Evolutionary conservation across 768 basidiomycete genomes (phyloP).

Genomic region (Trametes punicea): DNA sequence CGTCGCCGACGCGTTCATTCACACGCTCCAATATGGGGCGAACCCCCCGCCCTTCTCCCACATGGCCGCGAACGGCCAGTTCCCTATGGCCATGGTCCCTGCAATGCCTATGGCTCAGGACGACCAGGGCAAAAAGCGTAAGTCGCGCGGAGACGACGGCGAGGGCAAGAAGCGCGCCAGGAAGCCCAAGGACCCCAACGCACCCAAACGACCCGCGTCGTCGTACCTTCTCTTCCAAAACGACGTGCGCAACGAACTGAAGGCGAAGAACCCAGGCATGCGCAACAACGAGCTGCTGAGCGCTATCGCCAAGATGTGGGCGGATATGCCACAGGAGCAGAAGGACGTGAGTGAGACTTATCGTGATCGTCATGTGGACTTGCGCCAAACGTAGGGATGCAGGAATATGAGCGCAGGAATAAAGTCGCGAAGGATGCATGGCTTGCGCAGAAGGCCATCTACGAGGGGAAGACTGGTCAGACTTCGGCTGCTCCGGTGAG

Average conservation of each 20-base stretch:
- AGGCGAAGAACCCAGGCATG: conserved; percentile 59
- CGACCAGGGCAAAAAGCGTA: conserved; percentile 50
- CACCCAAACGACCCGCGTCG: conserved; percentile 89
- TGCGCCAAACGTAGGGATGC: conserved; percentile 11
- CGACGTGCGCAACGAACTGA: conserved; percentile 73
- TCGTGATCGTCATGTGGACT: not conserved
- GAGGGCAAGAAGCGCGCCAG: conserved; percentile 49
- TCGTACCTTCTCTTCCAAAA: conserved; percentile 96
- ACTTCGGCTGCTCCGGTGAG: conserved; percentile 38
- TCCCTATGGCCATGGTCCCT: conserved; percentile 11
- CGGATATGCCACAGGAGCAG: conserved; percentile 56
- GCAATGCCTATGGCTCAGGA: conserved; percentile 19
- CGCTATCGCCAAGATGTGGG: conserved; percentile 76
- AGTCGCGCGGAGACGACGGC: conserved; percentile 29
- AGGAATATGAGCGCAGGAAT: conserved; percentile 56
- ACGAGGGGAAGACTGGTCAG: conserved; percentile 52
- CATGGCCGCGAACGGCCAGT: conserved; percentile 19
- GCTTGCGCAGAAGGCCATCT: conserved; percentile 58
- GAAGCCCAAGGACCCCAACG: conserved; percentile 83
- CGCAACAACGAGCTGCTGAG: conserved; percentile 69
- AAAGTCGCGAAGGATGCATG: conserved; percentile 62
- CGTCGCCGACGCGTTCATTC: conserved; percentile 58
- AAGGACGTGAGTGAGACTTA: conserved; percentile 59
- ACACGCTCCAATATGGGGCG: conserved; percentile 38
- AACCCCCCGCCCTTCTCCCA: conserved; percentile 16